Conservation (phyloP, 75 land plant species). For the Sequoiadendron giganteum region DNA sequence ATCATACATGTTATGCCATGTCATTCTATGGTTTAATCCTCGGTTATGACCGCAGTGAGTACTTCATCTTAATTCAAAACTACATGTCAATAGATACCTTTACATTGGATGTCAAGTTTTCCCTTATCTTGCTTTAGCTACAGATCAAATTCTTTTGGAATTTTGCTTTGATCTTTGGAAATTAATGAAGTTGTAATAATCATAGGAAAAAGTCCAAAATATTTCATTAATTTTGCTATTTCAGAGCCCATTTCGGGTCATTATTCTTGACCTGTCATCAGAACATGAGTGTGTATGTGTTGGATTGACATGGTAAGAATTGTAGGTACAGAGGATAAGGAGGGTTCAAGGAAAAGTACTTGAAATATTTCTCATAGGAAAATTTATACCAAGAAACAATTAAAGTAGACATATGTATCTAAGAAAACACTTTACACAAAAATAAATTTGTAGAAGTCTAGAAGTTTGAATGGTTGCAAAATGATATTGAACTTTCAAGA, state of each 20-base stretch:
- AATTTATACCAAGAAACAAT: background rate
- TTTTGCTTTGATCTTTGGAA: too few species aligned
- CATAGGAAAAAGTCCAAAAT: background rate
- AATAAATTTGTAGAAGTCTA: background rate
- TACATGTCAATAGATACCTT: background rate
- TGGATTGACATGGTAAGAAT: background rate
- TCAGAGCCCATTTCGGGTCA: background rate
- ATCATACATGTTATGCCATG: too few species aligned
- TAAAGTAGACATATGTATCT: background rate
- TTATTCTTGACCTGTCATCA: too few species aligned
- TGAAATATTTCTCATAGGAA: background rate
- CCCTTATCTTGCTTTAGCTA: background rate
- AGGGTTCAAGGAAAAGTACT: background rate
- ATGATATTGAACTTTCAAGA: background rate
- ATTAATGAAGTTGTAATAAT: too few species aligned
- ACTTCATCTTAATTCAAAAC: background rate
- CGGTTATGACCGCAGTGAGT: background rate
- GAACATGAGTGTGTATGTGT: too few species aligned
- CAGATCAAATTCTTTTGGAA: background rate
- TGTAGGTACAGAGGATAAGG: background rate
- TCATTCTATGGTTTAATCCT: too few species aligned
- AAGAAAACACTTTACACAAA: background rate
- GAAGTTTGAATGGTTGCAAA: background rate
- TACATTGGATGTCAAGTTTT: background rate
- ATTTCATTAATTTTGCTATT: background rate